Percentiles rank a stretch among this genome's conserved stretches.
Evolutionary conservation across 345 rosid genomes (phyloP).

Genomic region (Raphanus raphanistrum): DNA sequence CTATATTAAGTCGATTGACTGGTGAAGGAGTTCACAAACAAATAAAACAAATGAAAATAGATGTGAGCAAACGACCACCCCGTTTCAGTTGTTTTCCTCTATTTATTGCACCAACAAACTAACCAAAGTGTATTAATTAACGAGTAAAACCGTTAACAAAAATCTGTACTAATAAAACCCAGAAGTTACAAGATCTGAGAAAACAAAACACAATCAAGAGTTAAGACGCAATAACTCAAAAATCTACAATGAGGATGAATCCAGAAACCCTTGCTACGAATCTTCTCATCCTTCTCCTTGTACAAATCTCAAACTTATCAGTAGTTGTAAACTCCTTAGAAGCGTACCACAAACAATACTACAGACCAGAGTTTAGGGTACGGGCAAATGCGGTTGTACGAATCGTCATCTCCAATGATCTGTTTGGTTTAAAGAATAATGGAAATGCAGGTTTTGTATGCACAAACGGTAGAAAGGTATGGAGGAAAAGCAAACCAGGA

Average conservation of each 20-base stretch:
- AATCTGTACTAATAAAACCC: background rate
- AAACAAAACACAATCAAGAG: background rate
- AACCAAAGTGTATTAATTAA: conserved; percentile 9
- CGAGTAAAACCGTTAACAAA: background rate
- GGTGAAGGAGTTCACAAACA: background rate
- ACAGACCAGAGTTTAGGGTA: conserved; percentile 9
- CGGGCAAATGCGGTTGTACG: conserved; percentile 16
- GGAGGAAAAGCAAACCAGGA: conserved; percentile 34
- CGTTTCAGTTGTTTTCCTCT: conserved; percentile 3
- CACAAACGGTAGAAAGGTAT: conserved; percentile 10
- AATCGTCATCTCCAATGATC: conserved; percentile 29
- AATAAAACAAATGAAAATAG: background rate
- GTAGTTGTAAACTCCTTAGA: conserved; percentile 24
- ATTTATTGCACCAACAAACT: conserved; percentile 8
- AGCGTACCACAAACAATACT: background rate
- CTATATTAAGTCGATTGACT: conserved; percentile 4
- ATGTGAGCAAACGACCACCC: background rate
- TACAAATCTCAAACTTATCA: conserved; percentile 26
- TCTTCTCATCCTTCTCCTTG: conserved; percentile 8
- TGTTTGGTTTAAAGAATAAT: conserved; percentile 14
- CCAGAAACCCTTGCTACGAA: conserved; percentile 6
- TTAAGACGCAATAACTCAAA: background rate
- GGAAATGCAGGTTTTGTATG: conserved; percentile 40
- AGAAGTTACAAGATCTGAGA: conserved; percentile 5
- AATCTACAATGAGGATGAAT: conserved; percentile 2